phyloP scores from a whole-genome alignment of 768 basidiomycete species.

The Exidia glandulosa region DNA sequence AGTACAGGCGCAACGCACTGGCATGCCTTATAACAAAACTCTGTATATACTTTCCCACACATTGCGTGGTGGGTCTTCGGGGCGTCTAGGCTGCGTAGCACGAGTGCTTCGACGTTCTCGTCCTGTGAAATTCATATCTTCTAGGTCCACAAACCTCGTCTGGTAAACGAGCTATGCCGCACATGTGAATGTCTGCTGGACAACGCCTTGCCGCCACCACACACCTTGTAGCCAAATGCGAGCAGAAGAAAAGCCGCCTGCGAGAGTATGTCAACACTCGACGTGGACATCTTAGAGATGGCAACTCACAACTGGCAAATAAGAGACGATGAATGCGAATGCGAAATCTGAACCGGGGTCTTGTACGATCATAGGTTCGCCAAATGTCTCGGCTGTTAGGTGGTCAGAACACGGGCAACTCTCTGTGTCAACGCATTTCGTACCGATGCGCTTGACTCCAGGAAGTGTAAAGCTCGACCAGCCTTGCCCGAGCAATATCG shows the following conservation, averaged over 20 bases:
- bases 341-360: background rate
- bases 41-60: background rate
- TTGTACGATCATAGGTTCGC: background rate
- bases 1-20: too few species aligned
- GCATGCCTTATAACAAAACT: too few species aligned
- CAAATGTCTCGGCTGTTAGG: background rate
- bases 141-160: background rate
- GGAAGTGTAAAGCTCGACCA: background rate
- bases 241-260: background rate
- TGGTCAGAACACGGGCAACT: background rate
- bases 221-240: slow-evolving; percentile 1
- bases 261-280: background rate
- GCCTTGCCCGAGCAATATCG: background rate
- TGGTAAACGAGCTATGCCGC: slow-evolving; percentile 1
- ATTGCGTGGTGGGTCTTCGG: background rate
- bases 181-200: too few species aligned
- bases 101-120: background rate
- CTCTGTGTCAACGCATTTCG: background rate
- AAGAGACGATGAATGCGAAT: background rate
- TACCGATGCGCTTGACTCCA: background rate
- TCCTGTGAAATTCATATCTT: background rate
- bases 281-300: background rate
- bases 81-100: background rate
- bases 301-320: background rate
- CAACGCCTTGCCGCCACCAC: too few species aligned